Evolutionary conservation across 805 yeast genomes (phyloP).

Genomic region (Groenewaldozyma tartarivorans): DNA sequence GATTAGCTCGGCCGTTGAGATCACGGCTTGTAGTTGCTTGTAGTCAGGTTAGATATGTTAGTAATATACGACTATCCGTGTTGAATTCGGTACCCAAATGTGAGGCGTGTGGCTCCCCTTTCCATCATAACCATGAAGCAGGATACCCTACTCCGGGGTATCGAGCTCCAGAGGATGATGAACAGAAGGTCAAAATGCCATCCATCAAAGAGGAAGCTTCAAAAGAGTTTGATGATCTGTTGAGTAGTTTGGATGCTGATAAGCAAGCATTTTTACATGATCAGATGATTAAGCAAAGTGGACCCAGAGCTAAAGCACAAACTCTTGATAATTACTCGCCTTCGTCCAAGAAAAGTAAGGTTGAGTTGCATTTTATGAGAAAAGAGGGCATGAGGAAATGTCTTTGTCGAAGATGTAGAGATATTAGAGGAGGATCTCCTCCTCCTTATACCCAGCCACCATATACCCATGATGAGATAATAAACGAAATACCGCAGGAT

Average conservation of each 20-base stretch:
- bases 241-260: constrained; percentile 9
- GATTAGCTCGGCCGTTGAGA: no score
- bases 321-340: constrained; percentile 1
- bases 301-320: not conserved
- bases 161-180: not conserved
- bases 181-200: not conserved
- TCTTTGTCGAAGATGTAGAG: constrained; percentile 20
- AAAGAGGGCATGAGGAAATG: constrained; percentile 5
- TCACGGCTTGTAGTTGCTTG: no score
- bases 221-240: constrained; percentile 3
- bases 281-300: constrained; percentile 6
- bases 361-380: constrained; percentile 1
- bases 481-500: constrained; percentile 31
- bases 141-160: not conserved
- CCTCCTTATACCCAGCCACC: constrained; percentile 6
- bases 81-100: not conserved
- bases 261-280: constrained; percentile 9
- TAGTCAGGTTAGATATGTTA: not conserved
- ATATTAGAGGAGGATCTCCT: constrained; percentile 8
- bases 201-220: constrained; percentile 1
- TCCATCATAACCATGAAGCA: not conserved
- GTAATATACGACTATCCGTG: not conserved
- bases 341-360: constrained; percentile 3
- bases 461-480: constrained; percentile 17
- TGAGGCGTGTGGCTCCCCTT: not conserved